These are phyloP conservation scores for Fusarium udum DNA, from an alignment of 2,329 filamentous ascomycete genomes.

Conservation along the genomic window DNA sequence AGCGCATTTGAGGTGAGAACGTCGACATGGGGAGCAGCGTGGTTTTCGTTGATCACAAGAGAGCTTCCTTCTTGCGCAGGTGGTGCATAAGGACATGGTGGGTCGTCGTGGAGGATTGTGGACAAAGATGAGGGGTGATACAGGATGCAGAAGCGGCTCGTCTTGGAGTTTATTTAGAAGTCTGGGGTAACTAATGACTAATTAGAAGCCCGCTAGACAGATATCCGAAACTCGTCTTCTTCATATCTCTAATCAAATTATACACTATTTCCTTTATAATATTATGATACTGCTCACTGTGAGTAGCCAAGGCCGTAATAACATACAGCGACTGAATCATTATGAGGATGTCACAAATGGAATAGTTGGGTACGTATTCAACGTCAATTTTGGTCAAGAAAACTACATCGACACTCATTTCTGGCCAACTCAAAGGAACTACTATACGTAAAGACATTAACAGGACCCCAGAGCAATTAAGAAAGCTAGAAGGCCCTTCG, in stretches of 20 bases:
- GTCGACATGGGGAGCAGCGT: not conserved
- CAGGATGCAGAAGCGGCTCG: not conserved
- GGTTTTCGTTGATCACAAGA: not conserved
- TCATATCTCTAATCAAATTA: accelerated
- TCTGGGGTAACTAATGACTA: not conserved
- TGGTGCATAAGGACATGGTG: not conserved
- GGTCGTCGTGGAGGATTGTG: not conserved
- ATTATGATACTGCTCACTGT: too few relatives aligned
- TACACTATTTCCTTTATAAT: not conserved
- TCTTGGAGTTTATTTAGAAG: not conserved
- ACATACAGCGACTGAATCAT: too few relatives aligned
- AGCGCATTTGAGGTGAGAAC: not conserved
- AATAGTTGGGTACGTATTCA: not conserved
- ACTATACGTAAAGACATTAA: not conserved
- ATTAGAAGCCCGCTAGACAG: not conserved
- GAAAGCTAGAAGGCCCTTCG: accelerated
- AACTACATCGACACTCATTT: not conserved
- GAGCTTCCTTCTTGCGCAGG: not conserved
- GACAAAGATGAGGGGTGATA: not conserved
- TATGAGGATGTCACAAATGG: not conserved
- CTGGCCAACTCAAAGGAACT: accelerated
- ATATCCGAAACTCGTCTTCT: too few relatives aligned
- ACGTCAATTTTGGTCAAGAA: not conserved
- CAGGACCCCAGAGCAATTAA: accelerated
- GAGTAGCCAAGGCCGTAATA: not conserved